phyloP scores from a whole-genome alignment of 805 yeast genomes.

The Suhomyces xylopsoci region DNA sequence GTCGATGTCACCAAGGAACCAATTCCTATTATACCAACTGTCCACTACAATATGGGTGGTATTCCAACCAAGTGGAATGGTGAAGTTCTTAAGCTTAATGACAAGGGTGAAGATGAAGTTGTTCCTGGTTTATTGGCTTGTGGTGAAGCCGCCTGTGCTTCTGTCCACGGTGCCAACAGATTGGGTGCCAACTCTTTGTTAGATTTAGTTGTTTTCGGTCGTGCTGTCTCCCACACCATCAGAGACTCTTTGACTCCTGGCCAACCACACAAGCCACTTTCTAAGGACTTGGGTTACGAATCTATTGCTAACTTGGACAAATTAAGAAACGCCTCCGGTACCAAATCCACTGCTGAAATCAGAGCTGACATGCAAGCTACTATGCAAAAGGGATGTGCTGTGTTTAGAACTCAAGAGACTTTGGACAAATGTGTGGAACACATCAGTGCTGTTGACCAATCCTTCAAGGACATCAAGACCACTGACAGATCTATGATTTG shows the following conservation, averaged over 20 bases:
- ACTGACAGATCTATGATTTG: slow-evolving; percentile 97
- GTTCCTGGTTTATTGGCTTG: slow-evolving; percentile 95
- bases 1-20: slow-evolving; percentile 99
- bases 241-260: slow-evolving; percentile 84
- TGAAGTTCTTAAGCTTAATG: slow-evolving; percentile 83
- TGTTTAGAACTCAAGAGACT: slow-evolving; percentile 90
- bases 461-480: slow-evolving; percentile 74
- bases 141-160: slow-evolving; percentile 99
- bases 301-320: slow-evolving; percentile 88
- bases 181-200: slow-evolving; percentile 96
- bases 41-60: slow-evolving; percentile 99
- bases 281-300: slow-evolving; percentile 85
- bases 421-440: slow-evolving; percentile 87
- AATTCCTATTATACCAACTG: slow-evolving; percentile 96
- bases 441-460: slow-evolving; percentile 70
- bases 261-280: slow-evolving; percentile 75
- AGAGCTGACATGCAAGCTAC: slow-evolving; percentile 91
- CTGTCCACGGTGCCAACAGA: slow-evolving; percentile 99
- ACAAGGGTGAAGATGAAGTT: slow-evolving; percentile 81
- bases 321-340: slow-evolving; percentile 81
- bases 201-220: slow-evolving; percentile 95
- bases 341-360: slow-evolving; percentile 79
- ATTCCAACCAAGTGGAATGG: slow-evolving; percentile 97
- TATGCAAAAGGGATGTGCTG: slow-evolving; percentile 97
- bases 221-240: slow-evolving; percentile 95